Evolutionary conservation across 179 eudicot genomes (phyloP).

Genomic region (Dionaea muscipula): DNA sequence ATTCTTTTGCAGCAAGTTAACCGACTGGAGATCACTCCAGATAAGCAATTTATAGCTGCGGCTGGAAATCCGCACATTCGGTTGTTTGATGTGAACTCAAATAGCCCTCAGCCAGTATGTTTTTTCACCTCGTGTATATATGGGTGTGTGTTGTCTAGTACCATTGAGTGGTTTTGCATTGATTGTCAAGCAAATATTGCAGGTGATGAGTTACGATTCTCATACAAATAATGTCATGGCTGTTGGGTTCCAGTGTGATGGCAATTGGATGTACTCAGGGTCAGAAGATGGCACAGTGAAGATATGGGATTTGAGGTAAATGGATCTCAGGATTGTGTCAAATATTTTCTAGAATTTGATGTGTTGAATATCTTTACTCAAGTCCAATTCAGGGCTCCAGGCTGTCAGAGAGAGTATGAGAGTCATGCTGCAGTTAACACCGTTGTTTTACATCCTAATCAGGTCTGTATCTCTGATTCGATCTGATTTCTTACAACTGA

Average conservation of each 20-base stretch:
- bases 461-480: constrained; percentile 15
- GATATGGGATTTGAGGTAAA: constrained; percentile 90
- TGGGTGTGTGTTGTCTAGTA: constrained; percentile 2
- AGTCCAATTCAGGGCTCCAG: constrained; percentile 56
- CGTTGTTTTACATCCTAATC: constrained; percentile 92
- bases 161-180: constrained; percentile 6
- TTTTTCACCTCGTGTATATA: constrained; percentile 2
- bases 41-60: constrained; percentile 76
- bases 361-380: background rate
- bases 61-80: constrained; percentile 93
- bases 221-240: constrained; percentile 96
- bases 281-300: constrained; percentile 98
- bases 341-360: too few species aligned
- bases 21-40: constrained; percentile 87
- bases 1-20: constrained; percentile 67
- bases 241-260: constrained; percentile 88
- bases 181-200: background rate
- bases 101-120: constrained; percentile 66
- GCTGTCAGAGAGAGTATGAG: constrained; percentile 95
- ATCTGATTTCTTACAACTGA: background rate
- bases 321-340: background rate
- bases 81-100: constrained; percentile 72
- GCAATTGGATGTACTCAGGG: constrained; percentile 98
- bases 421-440: constrained; percentile 98
- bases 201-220: constrained; percentile 94